Percentiles rank a stretch among this genome's conserved stretches.
phyloP scores from a whole-genome alignment of 2,329 filamentous ascomycete species.

The Zarea fungicola region DNA sequence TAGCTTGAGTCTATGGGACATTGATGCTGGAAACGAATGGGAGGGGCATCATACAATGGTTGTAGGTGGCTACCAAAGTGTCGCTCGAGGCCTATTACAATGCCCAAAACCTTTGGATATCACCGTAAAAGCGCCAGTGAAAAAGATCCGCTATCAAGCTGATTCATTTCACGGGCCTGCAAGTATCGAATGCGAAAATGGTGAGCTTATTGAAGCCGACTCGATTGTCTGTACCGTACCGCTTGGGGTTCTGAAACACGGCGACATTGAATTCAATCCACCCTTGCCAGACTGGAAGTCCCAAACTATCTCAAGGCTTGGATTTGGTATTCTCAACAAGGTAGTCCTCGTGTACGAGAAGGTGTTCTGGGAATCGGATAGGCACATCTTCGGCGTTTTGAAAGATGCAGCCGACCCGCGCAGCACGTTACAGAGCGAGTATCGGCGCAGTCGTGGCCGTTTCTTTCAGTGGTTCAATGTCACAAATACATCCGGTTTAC shows the following conservation, averaged over 20 bases:
- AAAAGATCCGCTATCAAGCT: conserved; percentile 61
- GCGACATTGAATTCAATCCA: conserved; percentile 78
- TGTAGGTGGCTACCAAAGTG: conserved; percentile 86
- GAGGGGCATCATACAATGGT: conserved; percentile 93
- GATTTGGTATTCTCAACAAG: conserved; percentile 93
- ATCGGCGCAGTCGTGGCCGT: conserved; percentile 72
- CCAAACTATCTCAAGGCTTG: conserved; percentile 74
- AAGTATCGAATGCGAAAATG: conserved; percentile 70
- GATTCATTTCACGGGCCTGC: conserved; percentile 43
- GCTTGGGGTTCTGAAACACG: conserved; percentile 84
- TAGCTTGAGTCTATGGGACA: conserved; percentile 89
- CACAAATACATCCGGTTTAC: conserved; percentile 80
- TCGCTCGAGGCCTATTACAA: conserved; percentile 80
- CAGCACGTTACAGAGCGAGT: conserved; percentile 75
- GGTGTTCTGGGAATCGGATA: conserved; percentile 83
- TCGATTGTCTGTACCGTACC: conserved; percentile 86
- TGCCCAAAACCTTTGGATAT: conserved; percentile 74
- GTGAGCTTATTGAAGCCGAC: conserved; percentile 74
- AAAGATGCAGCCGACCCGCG: conserved; percentile 64
- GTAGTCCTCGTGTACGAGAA: conserved; percentile 84
- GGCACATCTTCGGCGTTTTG: conserved; percentile 91
- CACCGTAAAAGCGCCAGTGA: conserved; percentile 66
- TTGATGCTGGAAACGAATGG: conserved; percentile 96
- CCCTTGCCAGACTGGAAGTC: conserved; percentile 83
- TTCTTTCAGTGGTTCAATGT: conserved; percentile 99